These are phyloP conservation scores for Candolleomyces aberdarensis DNA, from an alignment of 768 basidiomycete species.

Conservation along the genomic window DNA sequence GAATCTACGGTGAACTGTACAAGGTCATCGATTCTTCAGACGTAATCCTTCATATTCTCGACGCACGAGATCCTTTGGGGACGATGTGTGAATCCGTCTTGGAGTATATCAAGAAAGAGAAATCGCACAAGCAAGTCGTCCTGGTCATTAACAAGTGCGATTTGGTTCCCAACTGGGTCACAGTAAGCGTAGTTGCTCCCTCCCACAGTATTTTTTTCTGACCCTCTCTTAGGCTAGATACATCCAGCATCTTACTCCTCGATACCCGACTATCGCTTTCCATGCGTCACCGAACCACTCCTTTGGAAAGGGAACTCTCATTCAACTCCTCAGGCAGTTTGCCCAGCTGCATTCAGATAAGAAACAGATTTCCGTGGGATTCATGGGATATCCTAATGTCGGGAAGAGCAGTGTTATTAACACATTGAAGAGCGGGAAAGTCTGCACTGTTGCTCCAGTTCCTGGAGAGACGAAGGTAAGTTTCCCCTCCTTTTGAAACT, in stretches of 20 bases:
- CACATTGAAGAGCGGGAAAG: slow-evolving; percentile 96
- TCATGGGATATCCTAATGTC: slow-evolving; percentile 97
- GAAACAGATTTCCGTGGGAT: slow-evolving; percentile 98
- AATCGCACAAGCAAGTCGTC: slow-evolving; percentile 95
- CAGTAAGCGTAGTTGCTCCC: slow-evolving; percentile 53
- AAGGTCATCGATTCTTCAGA: slow-evolving; percentile 99
- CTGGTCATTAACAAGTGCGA: slow-evolving; percentile 98
- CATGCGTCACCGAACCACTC: slow-evolving; percentile 99
- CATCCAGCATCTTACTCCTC: slow-evolving; percentile 91
- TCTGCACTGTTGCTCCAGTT: slow-evolving; percentile 93
- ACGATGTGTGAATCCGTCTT: slow-evolving; percentile 94
- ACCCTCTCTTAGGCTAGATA: slow-evolving; percentile 72
- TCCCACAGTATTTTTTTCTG: background rate
- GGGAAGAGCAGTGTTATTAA: slow-evolving; percentile 98
- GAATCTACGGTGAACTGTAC: slow-evolving; percentile 98
- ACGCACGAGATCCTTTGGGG: slow-evolving; percentile 93
- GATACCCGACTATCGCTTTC: slow-evolving; percentile 96
- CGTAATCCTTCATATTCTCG: slow-evolving; percentile 91
- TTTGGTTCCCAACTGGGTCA: slow-evolving; percentile 98
- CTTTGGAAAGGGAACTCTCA: slow-evolving; percentile 97
- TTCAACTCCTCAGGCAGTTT: slow-evolving; percentile 95
- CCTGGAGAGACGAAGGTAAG: slow-evolving; percentile 94
- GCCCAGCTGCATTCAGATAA: slow-evolving; percentile 97
- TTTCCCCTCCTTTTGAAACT: background rate
- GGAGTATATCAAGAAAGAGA: slow-evolving; percentile 92